Evolutionary conservation across 2,329 filamentous ascomycete species (phyloP).

Genomic region (Akanthomyces uredinophilus): DNA sequence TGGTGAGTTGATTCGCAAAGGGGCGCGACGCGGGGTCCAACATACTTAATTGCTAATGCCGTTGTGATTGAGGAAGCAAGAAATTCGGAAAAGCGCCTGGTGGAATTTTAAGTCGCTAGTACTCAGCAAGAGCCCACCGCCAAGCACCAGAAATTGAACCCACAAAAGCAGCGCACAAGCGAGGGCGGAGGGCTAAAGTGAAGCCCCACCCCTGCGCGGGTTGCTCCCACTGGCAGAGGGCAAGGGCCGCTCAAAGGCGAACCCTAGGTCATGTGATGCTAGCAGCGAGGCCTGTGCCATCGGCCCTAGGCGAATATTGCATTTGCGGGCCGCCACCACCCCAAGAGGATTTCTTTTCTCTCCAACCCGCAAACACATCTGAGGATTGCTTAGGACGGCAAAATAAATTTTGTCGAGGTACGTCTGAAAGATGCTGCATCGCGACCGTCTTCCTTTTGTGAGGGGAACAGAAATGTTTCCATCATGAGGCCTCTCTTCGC

Average conservation of each 20-base stretch:
- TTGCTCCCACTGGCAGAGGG: conserved; percentile 16
- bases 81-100: conserved; percentile 12
- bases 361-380: conserved; percentile 42
- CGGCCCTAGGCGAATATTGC: conserved; percentile 16
- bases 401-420: conserved; percentile 57
- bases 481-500: conserved; percentile 10
- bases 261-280: conserved; percentile 29
- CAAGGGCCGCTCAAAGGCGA: conserved; percentile 17
- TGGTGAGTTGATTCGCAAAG: conserved; percentile 15
- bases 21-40: conserved; percentile 11
- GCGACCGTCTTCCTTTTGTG: conserved; percentile 22
- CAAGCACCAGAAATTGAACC: neutral
- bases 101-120: conserved; percentile 16
- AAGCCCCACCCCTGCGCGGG: conserved; percentile 15
- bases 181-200: neutral
- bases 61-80: conserved; percentile 15
- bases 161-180: conserved; percentile 11
- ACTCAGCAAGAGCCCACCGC: conserved; percentile 4
- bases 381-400: conserved; percentile 60
- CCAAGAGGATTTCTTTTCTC: conserved; percentile 17
- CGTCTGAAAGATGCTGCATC: conserved; percentile 49
- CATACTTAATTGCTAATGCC: conserved; percentile 17
- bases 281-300: conserved; percentile 11
- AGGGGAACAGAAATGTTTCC: conserved; percentile 23
- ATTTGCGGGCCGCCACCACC: conserved; percentile 25